A percentile compares a stretch with the other conserved stretches of the same genome.
phyloP scores from a whole-genome alignment of 2,329 filamentous ascomycete genomes.

The Aaosphaeria pasadenensis region DNA sequence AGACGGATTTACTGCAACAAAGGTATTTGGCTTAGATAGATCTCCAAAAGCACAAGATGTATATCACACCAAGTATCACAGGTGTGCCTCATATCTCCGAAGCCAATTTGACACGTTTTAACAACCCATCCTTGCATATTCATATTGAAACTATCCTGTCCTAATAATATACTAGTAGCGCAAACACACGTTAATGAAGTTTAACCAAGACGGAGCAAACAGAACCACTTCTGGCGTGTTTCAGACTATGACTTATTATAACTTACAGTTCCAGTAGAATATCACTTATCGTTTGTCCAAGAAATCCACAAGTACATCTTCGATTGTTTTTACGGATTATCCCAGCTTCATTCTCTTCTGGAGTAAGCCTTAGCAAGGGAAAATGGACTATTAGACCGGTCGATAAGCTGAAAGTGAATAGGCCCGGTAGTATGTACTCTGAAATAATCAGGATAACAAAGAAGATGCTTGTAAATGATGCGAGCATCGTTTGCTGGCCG shows the following conservation, averaged over 20 bases:
- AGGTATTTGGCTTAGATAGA: neutral
- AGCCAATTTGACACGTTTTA: neutral
- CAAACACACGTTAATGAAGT: neutral
- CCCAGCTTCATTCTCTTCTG: neutral
- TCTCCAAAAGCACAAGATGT: neutral
- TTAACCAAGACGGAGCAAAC: neutral
- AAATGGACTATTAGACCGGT: neutral
- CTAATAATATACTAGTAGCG: neutral
- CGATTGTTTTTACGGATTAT: neutral
- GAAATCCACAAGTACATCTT: neutral
- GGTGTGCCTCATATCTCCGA: neutral
- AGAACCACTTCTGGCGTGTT: neutral
- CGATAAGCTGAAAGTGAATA: neutral
- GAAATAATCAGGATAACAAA: neutral
- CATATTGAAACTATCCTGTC: neutral
- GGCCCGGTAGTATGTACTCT: neutral
- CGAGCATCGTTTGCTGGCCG: neutral
- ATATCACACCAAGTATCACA: neutral
- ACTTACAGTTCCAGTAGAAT: neutral
- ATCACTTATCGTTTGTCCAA: neutral
- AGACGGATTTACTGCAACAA: neutral
- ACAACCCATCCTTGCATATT: neutral
- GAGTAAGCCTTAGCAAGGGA: neutral
- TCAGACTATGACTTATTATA: neutral
- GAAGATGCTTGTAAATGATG: neutral